Evolutionary conservation across 306 rosid genomes (phyloP).

Genomic region (Trichosanthes cucumerina): DNA sequence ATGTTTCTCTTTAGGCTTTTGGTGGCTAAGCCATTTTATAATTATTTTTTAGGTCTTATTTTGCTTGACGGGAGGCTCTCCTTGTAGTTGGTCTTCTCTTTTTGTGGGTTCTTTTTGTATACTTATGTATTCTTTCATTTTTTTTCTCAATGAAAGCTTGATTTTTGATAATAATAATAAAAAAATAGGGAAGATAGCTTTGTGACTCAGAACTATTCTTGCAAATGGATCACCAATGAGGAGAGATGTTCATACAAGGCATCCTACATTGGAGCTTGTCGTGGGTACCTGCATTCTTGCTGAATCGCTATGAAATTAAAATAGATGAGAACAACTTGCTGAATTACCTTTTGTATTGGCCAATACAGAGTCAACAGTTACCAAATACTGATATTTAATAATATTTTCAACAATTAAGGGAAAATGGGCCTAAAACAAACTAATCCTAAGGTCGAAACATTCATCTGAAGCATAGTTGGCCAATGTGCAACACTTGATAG

Average conservation of each 20-base stretch:
- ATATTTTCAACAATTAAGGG: background rate
- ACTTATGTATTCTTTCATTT: too few relatives aligned
- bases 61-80: too few relatives aligned
- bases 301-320: background rate
- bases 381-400: background rate
- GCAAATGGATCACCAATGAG: background rate
- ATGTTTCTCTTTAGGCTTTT: too few relatives aligned
- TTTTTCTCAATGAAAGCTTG: too few relatives aligned
- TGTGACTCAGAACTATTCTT: background rate
- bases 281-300: background rate
- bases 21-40: too few relatives aligned
- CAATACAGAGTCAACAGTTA: background rate
- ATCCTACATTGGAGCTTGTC: background rate
- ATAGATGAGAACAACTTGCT: background rate
- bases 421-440: background rate
- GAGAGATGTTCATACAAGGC: background rate
- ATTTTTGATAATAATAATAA: too few relatives aligned
- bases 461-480: background rate
- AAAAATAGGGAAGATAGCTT: background rate
- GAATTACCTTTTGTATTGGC: background rate
- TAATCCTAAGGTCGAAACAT: background rate
- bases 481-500: background rate
- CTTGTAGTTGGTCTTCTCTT: too few relatives aligned
- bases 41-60: too few relatives aligned
- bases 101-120: too few relatives aligned